Evolutionary conservation across 129 eudicot genomes (phyloP).

Genomic region (Helichrysum umbraculigerum): DNA sequence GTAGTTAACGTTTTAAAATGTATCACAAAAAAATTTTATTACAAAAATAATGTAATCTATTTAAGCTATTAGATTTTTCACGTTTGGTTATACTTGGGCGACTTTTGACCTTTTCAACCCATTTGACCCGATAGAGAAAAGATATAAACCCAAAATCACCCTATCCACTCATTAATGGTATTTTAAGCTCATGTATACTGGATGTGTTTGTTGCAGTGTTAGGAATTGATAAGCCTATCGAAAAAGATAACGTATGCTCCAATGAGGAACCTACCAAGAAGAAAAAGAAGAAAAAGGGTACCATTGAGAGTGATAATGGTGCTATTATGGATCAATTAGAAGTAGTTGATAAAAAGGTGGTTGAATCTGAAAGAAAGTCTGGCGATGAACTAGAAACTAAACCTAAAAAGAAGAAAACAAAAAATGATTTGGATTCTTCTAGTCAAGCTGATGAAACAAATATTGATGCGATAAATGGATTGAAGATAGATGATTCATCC

Average conservation of each 20-base stretch:
- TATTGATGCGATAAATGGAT: slow-evolving; percentile 13
- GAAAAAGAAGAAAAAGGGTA: slow-evolving; percentile 50
- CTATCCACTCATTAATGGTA: background rate
- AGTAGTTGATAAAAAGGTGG: slow-evolving; percentile 19
- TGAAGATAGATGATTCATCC: slow-evolving; percentile 14
- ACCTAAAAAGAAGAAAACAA: slow-evolving; percentile 40
- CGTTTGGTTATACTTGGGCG: background rate
- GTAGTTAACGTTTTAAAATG: background rate
- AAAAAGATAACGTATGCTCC: slow-evolving; percentile 17
- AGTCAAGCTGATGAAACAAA: slow-evolving; percentile 9
- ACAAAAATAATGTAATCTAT: background rate
- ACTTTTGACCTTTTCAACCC: background rate
- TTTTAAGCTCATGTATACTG: background rate
- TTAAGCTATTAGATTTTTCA: background rate
- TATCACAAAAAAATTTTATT: background rate
- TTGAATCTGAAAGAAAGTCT: slow-evolving; percentile 24
- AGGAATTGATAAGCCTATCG: slow-evolving; percentile 22
- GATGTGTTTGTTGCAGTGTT: slow-evolving; percentile 22
- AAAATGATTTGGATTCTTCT: slow-evolving; percentile 21
- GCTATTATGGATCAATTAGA: slow-evolving; percentile 19
- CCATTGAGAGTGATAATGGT: slow-evolving; percentile 24
- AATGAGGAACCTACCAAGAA: slow-evolving; percentile 31
- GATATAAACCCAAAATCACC: background rate
- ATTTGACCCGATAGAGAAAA: background rate
- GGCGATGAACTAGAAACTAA: slow-evolving; percentile 31